phyloP scores from a whole-genome alignment of 2,329 filamentous ascomycete species.

The Colletotrichum sp. region DNA sequence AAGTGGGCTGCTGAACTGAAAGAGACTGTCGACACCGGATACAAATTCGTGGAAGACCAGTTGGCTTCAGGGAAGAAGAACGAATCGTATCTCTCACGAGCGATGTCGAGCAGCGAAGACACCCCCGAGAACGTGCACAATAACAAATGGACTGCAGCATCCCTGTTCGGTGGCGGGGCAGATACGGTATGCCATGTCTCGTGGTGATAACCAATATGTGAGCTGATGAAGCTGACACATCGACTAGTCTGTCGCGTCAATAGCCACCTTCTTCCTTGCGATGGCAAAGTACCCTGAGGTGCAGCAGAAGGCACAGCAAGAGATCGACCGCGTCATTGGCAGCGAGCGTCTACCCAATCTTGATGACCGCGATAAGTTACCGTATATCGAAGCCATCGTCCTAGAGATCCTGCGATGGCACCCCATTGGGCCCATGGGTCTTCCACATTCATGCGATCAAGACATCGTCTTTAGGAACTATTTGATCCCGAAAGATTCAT shows the following conservation, averaged over 20 bases:
- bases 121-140: background rate
- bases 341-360: conserved; percentile 49
- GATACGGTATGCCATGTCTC: conserved; percentile 23
- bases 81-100: background rate
- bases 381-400: conserved; percentile 58
- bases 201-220: too few relatives aligned
- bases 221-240: background rate
- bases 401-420: conserved; percentile 63
- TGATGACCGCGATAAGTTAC: conserved; percentile 52
- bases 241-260: conserved; percentile 31
- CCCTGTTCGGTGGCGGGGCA: conserved; percentile 11
- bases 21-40: conserved; percentile 1
- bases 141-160: conserved; percentile 16
- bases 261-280: conserved; percentile 48
- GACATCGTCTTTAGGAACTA: background rate
- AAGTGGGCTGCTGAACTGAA: background rate
- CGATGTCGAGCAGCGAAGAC: background rate
- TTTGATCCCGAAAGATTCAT: conserved; percentile 20
- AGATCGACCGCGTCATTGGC: conserved; percentile 58
- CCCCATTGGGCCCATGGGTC: conserved; percentile 50
- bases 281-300: conserved; percentile 52
- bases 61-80: background rate
- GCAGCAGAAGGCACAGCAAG: conserved; percentile 50
- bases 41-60: conserved; percentile 27
- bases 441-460: conserved; percentile 40